Percentiles rank a stretch among this genome's conserved stretches.
These are phyloP conservation scores for Parastagonospora avenae DNA, from an alignment of 2,329 filamentous ascomycete species.

Conservation along the genomic window DNA sequence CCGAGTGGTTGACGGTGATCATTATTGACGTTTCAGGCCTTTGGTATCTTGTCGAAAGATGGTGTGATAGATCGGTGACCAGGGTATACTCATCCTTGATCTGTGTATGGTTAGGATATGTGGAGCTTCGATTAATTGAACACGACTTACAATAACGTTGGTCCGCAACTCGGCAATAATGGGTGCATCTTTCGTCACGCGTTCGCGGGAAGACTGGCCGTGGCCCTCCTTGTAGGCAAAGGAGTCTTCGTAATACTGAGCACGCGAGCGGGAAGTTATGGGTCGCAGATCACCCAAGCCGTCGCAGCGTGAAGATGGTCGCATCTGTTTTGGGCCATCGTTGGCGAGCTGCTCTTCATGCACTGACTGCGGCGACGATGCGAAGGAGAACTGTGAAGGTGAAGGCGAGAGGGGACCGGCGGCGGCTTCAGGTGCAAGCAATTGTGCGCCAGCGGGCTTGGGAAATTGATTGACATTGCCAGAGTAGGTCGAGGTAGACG, in stretches of 20 bases:
- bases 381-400: conserved; percentile 46
- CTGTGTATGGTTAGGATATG: conserved; percentile 50
- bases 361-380: conserved; percentile 39
- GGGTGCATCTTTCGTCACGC: conserved; percentile 52
- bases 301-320: conserved; percentile 22
- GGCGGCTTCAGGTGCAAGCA: conserved; percentile 33
- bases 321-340: conserved; percentile 13
- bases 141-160: conserved; percentile 56
- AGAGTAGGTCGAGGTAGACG: conserved; percentile 42
- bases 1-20: conserved; percentile 75
- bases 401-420: conserved; percentile 41
- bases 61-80: conserved; percentile 73
- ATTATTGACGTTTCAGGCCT: conserved; percentile 75
- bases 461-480: conserved; percentile 38
- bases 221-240: conserved; percentile 45
- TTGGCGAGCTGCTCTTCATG: conserved; percentile 15
- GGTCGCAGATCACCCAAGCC: conserved; percentile 21
- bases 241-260: conserved; percentile 46
- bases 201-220: conserved; percentile 46
- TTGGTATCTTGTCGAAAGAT: conserved; percentile 76
- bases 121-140: conserved; percentile 9
- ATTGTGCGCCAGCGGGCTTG: conserved; percentile 38
- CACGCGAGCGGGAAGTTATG: conserved; percentile 30
- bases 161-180: conserved; percentile 56
- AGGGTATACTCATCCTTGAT: conserved; percentile 77